Conservation (phyloP, 2,329 filamentous ascomycete genomes). For the Aspergillus hortae region DNA sequence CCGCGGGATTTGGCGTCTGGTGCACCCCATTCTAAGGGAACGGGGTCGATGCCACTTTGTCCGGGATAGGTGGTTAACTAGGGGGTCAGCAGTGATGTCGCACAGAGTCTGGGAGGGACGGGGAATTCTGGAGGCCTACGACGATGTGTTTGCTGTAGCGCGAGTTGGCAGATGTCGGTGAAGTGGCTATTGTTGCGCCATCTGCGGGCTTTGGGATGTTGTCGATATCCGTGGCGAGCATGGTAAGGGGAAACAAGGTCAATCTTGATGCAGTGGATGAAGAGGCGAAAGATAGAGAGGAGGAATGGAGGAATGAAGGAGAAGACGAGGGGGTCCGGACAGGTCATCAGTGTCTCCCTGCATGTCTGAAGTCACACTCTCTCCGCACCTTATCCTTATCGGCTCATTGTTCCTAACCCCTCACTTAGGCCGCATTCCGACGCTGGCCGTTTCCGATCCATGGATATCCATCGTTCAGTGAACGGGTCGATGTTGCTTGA, state of each 20-base stretch:
- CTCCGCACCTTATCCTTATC: slow-evolving; percentile 27
- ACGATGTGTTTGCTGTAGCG: slow-evolving; percentile 34
- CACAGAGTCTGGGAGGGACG: not conserved
- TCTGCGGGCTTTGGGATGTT: slow-evolving; percentile 22
- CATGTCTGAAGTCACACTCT: slow-evolving; percentile 8
- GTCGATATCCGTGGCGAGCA: not conserved
- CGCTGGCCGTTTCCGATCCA: not conserved
- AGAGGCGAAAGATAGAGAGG: not conserved
- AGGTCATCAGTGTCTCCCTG: not conserved
- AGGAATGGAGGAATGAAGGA: not conserved
- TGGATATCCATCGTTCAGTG: too few species aligned
- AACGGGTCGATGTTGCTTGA: too few species aligned
- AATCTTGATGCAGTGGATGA: not conserved
- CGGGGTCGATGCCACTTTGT: slow-evolving; percentile 89
- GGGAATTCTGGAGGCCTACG: slow-evolving; percentile 18
- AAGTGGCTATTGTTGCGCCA: slow-evolving; percentile 11
- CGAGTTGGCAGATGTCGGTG: slow-evolving; percentile 19
- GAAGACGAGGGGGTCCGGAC: not conserved
- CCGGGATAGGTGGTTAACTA: slow-evolving; percentile 79
- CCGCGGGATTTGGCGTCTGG: slow-evolving; percentile 71
- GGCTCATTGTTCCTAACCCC: not conserved
- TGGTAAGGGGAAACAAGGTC: not conserved
- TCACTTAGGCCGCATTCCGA: not conserved
- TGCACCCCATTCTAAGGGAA: slow-evolving; percentile 84
- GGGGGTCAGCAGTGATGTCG: not conserved